Evolutionary conservation across 345 rosid species (phyloP), one percentile per base, ranked within the genome.

Genomic region (Camelina hispida): DNA sequence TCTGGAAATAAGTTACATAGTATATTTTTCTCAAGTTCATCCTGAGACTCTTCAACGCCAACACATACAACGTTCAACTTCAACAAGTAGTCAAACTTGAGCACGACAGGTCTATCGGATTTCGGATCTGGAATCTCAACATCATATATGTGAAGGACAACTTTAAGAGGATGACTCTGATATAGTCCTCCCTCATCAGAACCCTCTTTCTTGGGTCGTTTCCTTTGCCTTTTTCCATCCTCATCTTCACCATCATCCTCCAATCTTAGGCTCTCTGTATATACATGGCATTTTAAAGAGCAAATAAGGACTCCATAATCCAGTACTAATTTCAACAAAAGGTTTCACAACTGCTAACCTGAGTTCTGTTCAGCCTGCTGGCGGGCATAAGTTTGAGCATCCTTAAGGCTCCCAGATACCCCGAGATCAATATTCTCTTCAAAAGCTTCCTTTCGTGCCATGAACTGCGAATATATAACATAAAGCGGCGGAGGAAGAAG

Each of bases 401-500:
- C 96, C 81, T 86, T 88, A 58, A 87, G 55, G 60, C 93, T 87
- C 74, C 99, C 99, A 4, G 83, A 80, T 43, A 95, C 84, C 61
- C 90, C 97, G 37, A 92, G 12, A 48, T 89, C 93, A 16, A 90
- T 82, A 48, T 67, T 83, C 72, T 92, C 99, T 62, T 86, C 90
- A 64, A 95, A 95, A 40, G 97, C 97, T 79, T 87, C 97, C 77
- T 90, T 92, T 55, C 86, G 97, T 10, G 96, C 96, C 74, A 83
- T 23, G 30, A 95, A 83, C 85, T 88, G 91, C 0, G 99, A 89
- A 68, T 86, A 95, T 18, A 95, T 78, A 69, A 95, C 88, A 51
- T 92, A 89, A 52, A 95, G 92, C 7, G 99, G 89, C 18, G 88
- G 96, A 32, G 99, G 93, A 81, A 95, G 97, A 77, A 95, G 79